A percentile compares a stretch with the other conserved stretches of the same genome.
Conservation (phyloP, 192 early-diverging fungal genomes). For the Coemansia sp. region DNA sequence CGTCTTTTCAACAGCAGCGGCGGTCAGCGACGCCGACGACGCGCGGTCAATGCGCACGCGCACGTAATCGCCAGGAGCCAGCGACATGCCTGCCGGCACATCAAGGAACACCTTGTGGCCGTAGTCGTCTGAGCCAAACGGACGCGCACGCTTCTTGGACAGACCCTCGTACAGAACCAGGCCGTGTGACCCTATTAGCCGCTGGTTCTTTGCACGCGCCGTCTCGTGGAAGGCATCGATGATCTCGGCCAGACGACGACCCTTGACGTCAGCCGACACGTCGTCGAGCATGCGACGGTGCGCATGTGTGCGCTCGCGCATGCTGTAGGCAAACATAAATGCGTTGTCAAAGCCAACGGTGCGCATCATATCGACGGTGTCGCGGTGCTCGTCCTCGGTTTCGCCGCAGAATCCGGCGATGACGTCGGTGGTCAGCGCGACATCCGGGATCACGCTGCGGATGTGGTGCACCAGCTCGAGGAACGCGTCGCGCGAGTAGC, state of each 20-base stretch:
- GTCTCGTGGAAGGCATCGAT: constrained; percentile 61
- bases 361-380: constrained; percentile 66
- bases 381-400: constrained; percentile 67
- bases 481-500: constrained; percentile 70
- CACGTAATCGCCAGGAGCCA: constrained; percentile 42
- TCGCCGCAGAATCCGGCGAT: constrained; percentile 80
- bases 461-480: constrained; percentile 64
- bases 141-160: constrained; percentile 43
- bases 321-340: constrained; percentile 80
- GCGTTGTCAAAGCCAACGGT: constrained; percentile 69
- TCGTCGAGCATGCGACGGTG: constrained; percentile 66
- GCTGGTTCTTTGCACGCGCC: constrained; percentile 56
- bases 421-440: constrained; percentile 71
- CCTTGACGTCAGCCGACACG: constrained; percentile 63
- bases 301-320: constrained; percentile 73
- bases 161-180: constrained; percentile 59
- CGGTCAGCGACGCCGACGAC: constrained; percentile 46
- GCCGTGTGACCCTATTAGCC: constrained; percentile 48
- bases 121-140: constrained; percentile 63
- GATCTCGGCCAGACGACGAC: constrained; percentile 62
- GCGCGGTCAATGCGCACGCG: constrained; percentile 30
- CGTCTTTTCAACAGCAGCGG: constrained; percentile 22
- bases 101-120: constrained; percentile 65
- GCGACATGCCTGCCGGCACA: constrained; percentile 10
- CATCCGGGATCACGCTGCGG: constrained; percentile 65